phyloP scores from a whole-genome alignment of 345 rosid genomes.

The Cardiospermum halicacabum region DNA sequence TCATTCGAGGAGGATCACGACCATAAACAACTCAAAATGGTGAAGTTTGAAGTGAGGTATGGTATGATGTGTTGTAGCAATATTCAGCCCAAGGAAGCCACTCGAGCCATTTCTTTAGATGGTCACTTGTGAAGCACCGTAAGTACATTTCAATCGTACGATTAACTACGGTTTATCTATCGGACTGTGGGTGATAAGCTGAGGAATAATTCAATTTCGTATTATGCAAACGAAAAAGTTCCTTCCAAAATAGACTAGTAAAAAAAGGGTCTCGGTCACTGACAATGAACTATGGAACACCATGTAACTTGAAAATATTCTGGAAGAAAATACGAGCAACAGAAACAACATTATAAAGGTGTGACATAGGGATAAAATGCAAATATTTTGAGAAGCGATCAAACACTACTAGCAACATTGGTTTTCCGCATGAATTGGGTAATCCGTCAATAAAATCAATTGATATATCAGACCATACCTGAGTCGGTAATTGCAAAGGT shows the following conservation, averaged over 20 bases:
- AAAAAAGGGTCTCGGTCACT: not conserved
- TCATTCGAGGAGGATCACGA: not conserved
- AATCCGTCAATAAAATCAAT: not conserved
- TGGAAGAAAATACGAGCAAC: not conserved
- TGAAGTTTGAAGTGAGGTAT: not conserved
- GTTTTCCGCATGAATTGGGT: not conserved
- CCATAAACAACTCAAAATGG: no score
- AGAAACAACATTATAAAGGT: not conserved
- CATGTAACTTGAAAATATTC: no score
- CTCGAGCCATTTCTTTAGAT: no score
- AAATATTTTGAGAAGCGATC: not conserved
- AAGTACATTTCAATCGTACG: not conserved
- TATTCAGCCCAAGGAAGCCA: not conserved
- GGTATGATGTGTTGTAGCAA: not conserved
- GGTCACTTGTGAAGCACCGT: no score
- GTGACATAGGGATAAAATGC: not conserved
- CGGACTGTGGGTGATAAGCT: not conserved
- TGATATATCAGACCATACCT: not conserved
- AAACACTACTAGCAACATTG: not conserved
- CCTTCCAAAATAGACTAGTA: not conserved
- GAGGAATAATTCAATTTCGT: no score
- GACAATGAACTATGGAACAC: no score
- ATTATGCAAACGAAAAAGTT: not conserved
- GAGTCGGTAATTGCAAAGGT: not conserved
- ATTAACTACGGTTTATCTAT: not conserved